phyloP scores from a whole-genome alignment of 768 basidiomycete genomes.

The Lactifluus volemus region DNA sequence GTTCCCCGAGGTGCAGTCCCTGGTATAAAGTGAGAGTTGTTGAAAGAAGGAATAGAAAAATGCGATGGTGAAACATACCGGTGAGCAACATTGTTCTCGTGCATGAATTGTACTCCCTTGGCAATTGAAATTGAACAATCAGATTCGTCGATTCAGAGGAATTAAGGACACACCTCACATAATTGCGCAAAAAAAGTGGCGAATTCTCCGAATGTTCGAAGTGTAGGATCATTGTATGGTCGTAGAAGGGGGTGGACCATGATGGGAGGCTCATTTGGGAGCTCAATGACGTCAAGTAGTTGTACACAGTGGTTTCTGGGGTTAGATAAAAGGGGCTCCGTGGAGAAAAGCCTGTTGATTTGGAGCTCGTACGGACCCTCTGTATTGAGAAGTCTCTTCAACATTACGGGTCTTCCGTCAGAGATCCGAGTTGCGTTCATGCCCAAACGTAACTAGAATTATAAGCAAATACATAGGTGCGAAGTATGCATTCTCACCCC shows the following conservation, averaged over 20 bases:
- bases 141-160: too few species aligned
- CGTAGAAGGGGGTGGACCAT: conserved; percentile 30
- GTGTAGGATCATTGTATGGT: conserved; percentile 22
- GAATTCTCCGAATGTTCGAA: conserved; percentile 30
- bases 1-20: conserved; percentile 7
- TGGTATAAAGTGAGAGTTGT: not conserved
- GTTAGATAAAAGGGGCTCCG: conserved; percentile 20
- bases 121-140: not conserved
- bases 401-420: conserved; percentile 1
- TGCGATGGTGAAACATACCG: not conserved
- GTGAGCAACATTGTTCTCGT: conserved; percentile 12
- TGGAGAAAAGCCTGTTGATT: not conserved
- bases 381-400: conserved; percentile 1
- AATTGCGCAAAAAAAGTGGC: conserved; percentile 28
- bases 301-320: conserved; percentile 25
- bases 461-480: not conserved
- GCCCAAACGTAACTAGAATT: not conserved
- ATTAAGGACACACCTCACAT: conserved; percentile 26
- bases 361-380: conserved; percentile 12
- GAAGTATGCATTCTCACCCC: not conserved
- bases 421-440: conserved; percentile 15
- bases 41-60: not conserved
- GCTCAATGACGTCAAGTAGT: conserved; percentile 21
- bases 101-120: conserved; percentile 13
- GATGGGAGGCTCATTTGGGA: conserved; percentile 17